Conservation (phyloP, 2,329 filamentous ascomycete species). For the Aspergillus ibericus region DNA sequence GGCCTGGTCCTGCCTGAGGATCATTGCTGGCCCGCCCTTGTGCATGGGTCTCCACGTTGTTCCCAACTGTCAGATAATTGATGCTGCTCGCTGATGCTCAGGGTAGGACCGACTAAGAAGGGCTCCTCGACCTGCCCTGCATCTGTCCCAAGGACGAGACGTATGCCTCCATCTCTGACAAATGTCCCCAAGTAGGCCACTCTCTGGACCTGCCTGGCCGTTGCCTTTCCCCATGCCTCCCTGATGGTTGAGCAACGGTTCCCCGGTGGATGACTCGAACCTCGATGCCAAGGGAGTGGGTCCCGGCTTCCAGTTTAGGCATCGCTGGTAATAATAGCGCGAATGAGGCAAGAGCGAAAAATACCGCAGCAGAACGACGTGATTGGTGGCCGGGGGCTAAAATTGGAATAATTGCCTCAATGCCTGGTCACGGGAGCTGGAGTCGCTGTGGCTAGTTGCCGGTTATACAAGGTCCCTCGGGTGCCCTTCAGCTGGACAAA, state of each 20-base stretch:
- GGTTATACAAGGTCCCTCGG: not conserved
- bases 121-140: too few species aligned
- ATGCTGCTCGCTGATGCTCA: not conserved
- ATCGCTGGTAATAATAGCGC: constrained; percentile 8
- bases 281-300: not conserved
- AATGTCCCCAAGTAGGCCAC: too few species aligned
- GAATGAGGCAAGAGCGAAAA: constrained; percentile 17
- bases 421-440: constrained; percentile 1
- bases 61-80: constrained; percentile 4
- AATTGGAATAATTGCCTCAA: constrained; percentile 23
- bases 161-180: too few species aligned
- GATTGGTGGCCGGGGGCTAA: constrained; percentile 21
- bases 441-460: constrained; percentile 7
- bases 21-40: not conserved
- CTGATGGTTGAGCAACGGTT: not conserved
- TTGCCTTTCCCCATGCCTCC: not conserved
- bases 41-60: constrained; percentile 13
- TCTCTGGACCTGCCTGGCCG: not conserved
- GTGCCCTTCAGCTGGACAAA: not conserved
- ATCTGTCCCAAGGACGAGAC: too few species aligned
- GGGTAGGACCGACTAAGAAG: too few species aligned
- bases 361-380: constrained; percentile 17
- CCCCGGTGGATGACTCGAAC: not conserved
- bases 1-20: constrained; percentile 9
- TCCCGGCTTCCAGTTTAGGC: constrained; percentile 1